These are phyloP conservation scores for Asterionellopsis glacialis DNA, from an alignment of 108 stramenopile genomes.

Conservation along the genomic window DNA sequence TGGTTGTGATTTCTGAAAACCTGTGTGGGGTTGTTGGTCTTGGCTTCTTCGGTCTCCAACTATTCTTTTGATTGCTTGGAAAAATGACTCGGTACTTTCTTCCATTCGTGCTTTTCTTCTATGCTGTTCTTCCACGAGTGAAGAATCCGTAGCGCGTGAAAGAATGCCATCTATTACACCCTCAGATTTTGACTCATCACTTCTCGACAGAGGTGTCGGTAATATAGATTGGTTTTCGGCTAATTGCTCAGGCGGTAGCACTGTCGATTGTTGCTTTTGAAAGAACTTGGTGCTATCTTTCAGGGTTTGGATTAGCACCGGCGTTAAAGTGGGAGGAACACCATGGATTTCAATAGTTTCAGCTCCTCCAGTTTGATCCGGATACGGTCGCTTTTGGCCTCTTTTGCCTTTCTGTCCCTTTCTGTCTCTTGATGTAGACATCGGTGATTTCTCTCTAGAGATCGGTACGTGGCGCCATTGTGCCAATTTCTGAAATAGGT, in stretches of 20 bases:
- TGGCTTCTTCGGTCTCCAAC: slow-evolving; percentile 2
- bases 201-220: too few species aligned
- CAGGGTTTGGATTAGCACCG: slow-evolving; percentile 31
- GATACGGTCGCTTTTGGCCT: too few species aligned
- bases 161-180: slow-evolving; percentile 14
- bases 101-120: slow-evolving; percentile 10
- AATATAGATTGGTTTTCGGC: not conserved
- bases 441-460: too few species aligned
- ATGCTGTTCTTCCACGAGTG: slow-evolving; percentile 5
- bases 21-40: slow-evolving; percentile 5
- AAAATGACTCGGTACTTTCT: slow-evolving; percentile 22
- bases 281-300: slow-evolving; percentile 23
- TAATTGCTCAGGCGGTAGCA: not conserved
- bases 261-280: not conserved
- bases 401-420: too few species aligned
- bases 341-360: slow-evolving; percentile 26
- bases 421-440: too few species aligned
- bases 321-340: slow-evolving; percentile 29
- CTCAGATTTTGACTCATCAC: not conserved
- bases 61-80: slow-evolving; percentile 28
- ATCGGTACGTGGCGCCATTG: too few species aligned
- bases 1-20: not conserved
- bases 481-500: too few species aligned
- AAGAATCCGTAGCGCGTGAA: slow-evolving; percentile 9
- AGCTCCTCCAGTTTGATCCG: too few species aligned